Percentiles rank a stretch among this genome's conserved stretches.
Evolutionary conservation across 1,284 basidiomycete species (phyloP).

Genomic region (Erythrobasidium hasegawianum): DNA sequence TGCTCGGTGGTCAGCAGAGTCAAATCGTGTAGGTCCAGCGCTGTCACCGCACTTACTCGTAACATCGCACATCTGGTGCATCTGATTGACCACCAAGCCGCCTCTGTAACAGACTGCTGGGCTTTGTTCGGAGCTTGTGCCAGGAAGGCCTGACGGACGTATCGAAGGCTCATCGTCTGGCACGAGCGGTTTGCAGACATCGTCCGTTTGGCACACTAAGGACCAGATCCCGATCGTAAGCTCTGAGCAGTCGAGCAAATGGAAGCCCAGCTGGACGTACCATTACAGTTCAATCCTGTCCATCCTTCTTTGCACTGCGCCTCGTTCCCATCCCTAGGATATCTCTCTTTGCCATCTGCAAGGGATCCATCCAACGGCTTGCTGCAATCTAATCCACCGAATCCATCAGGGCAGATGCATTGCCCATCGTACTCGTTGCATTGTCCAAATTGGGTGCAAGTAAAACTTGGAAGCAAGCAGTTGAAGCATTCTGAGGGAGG

Average conservation of each 20-base stretch:
- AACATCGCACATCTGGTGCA: slow-evolving; percentile 96
- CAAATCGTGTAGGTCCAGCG: neutral
- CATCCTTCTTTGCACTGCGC: slow-evolving; percentile 92
- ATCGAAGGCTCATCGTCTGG: slow-evolving; percentile 60
- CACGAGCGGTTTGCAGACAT: slow-evolving; percentile 58
- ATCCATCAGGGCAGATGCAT: slow-evolving; percentile 83
- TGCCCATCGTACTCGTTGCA: slow-evolving; percentile 85
- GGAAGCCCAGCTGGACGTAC: too few relatives aligned
- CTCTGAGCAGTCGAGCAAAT: too few relatives aligned
- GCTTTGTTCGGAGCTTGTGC: slow-evolving; percentile 51
- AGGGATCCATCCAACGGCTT: slow-evolving; percentile 78
- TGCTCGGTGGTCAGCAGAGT: slow-evolving; percentile 46
- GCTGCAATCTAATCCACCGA: slow-evolving; percentile 84
- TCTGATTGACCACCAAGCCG: slow-evolving; percentile 82
- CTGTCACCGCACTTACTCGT: slow-evolving; percentile 64
- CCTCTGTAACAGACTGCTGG: slow-evolving; percentile 93
- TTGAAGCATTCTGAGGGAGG: slow-evolving; percentile 64
- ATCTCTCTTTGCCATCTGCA: slow-evolving; percentile 78
- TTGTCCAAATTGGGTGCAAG: slow-evolving; percentile 73
- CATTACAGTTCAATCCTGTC: slow-evolving; percentile 94
- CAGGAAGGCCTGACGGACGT: slow-evolving; percentile 43
- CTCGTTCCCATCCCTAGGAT: slow-evolving; percentile 66
- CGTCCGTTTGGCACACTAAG: slow-evolving; percentile 75
- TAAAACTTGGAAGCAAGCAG: slow-evolving; percentile 74
- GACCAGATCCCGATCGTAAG: neutral